A percentile compares a stretch with the other conserved stretches of the same genome.
Evolutionary conservation across 306 rosid genomes (phyloP).

Genomic region (Pyrus betulifolia): DNA sequence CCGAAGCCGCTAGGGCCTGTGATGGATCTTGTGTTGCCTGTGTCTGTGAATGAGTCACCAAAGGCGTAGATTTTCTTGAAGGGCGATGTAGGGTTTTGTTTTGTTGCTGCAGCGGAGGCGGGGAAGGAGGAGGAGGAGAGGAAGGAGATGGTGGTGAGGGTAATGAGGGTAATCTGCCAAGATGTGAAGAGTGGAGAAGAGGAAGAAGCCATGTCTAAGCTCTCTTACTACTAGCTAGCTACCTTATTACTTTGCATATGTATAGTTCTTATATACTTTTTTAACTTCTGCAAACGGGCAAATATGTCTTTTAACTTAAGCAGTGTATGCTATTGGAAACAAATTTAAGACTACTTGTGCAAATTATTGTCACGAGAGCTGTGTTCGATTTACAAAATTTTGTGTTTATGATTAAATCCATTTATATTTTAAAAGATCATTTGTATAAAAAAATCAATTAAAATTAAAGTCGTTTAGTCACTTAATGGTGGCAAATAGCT

Average conservation of each 20-base stretch:
- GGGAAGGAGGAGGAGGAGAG: slow-evolving; percentile 19
- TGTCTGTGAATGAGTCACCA: slow-evolving; percentile 94
- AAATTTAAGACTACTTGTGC: neutral
- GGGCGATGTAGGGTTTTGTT: slow-evolving; percentile 20
- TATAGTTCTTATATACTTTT: neutral
- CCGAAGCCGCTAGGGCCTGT: slow-evolving; percentile 80
- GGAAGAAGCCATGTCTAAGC: slow-evolving; percentile 24
- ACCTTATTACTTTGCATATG: neutral
- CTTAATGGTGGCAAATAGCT: too few species aligned
- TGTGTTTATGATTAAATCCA: too few species aligned
- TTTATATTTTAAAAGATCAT: too few species aligned
- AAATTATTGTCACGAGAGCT: too few species aligned
- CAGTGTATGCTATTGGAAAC: neutral
- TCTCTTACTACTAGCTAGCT: neutral
- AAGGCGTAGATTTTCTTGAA: slow-evolving; percentile 77
- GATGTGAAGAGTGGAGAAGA: neutral
- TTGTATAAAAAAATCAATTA: too few species aligned
- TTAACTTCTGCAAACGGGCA: neutral
- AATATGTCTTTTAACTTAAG: neutral
- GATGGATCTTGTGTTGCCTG: slow-evolving; percentile 67
- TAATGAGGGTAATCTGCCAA: slow-evolving; percentile 6
- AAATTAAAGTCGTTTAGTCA: too few species aligned
- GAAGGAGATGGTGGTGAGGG: slow-evolving; percentile 21
- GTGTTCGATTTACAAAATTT: too few species aligned
- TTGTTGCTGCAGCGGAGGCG: slow-evolving; percentile 6